Conservation (phyloP, 345 rosid genomes). For the Limnanthes douglasii region DNA sequence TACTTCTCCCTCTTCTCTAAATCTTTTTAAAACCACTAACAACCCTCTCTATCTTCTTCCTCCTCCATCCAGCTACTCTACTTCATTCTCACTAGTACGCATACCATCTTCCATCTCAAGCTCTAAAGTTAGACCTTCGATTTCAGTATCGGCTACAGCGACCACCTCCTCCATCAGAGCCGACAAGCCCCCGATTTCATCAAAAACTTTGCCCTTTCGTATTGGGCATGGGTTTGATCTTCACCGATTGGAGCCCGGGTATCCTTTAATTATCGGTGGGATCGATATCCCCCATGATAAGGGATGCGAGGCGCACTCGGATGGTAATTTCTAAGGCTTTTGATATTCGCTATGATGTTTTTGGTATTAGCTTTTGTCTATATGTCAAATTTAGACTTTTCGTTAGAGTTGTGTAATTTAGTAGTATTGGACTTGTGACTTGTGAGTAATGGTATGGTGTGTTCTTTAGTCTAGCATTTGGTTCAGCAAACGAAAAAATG, state of each 20-base stretch:
- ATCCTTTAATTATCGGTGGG: constrained; percentile 91
- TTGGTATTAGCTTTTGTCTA: no score
- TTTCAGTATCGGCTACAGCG: constrained; percentile 18
- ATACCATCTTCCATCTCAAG: constrained; percentile 7
- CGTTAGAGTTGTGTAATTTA: no score
- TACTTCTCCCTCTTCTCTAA: no score
- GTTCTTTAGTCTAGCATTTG: no score
- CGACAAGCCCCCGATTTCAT: constrained; percentile 22
- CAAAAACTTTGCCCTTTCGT: constrained; percentile 63
- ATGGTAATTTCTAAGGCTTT: constrained; percentile 66
- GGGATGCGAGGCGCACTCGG: constrained; percentile 99
- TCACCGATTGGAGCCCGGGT: constrained; percentile 85
- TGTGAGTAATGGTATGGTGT: no score
- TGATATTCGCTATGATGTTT: no score
- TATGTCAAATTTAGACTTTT: no score
- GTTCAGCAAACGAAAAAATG: no score
- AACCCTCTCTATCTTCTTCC: constrained; percentile 8
- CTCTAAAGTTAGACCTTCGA: constrained; percentile 5
- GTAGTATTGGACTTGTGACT: no score
- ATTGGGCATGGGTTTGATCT: constrained; percentile 97
- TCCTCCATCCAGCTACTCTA: constrained; percentile 1
- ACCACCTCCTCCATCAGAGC: constrained; percentile 30
- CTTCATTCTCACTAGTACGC: constrained; percentile 5
- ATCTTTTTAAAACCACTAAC: no score
- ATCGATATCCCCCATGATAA: constrained; percentile 82